Evolutionary conservation across 192 early-diverging fungal species (phyloP), one percentile per base, ranked within the genome.

Genomic region (Physocladia obscura): DNA sequence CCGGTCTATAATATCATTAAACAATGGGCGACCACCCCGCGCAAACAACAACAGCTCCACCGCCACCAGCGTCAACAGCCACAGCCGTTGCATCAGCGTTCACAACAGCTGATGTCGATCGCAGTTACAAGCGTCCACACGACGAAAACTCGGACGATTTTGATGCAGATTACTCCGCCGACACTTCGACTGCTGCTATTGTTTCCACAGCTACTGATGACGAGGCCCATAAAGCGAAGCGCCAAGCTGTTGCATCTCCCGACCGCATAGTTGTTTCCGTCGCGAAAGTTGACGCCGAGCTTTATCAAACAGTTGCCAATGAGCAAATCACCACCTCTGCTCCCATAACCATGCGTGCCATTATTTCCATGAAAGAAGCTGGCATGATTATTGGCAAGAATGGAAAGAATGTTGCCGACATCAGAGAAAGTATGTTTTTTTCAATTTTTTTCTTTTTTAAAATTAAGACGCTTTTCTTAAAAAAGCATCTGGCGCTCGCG

Each of bases 301-400:
- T 24, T 19, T 27, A 35, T n/a, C 34, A n/a, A 11, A 5, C 21
- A 48, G 40, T n/a, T 34, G 49, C 34, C 21, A 34, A 24, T 19
- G 52, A 26, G 3, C 31, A 11, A 21, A 15, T 21, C 24, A n/a
- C 73, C 40, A 35, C 48, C 37, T 13, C 40, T n/a, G 22, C 26
- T 15, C 52, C 40, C 3, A 73, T 95, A 32, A 89, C 90, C 29
- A 85, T 98, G 77, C 90, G 95, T 67, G 92, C 94, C 19, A 79
- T 98, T 3, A 91, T 98, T 30, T 89, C 93, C 29, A 92, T 93
- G 74, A 94, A 94, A 74, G 96, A 98, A 75, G 92, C 92, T 17
- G 92, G 65, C 3, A 84, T 93, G 38, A 86, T 93, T 69, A 88
- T 87, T 74, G 83, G 80, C 30, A 77, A 77, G 22, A 87, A 86